phyloP scores from a whole-genome alignment of 352 stramenopile genomes.

The Ophiocytium majus region DNA sequence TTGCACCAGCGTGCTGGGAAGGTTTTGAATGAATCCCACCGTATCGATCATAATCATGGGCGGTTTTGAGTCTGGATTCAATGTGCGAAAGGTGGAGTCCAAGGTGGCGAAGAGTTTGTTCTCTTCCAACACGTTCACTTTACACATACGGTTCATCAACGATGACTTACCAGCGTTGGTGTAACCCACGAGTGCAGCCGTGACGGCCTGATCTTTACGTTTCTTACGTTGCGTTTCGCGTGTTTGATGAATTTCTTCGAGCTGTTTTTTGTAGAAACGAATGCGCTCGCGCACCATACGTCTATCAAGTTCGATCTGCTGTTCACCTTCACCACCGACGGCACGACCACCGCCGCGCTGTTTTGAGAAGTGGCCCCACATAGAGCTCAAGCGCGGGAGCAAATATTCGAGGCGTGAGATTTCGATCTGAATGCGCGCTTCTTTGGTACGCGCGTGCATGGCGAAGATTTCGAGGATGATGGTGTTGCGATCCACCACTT shows the following conservation, averaged over 20 bases:
- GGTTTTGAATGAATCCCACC: conserved; percentile 6
- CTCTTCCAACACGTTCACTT: conserved; percentile 10
- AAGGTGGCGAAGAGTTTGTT: conserved; percentile 5
- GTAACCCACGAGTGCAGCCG: not conserved
- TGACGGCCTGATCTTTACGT: conserved; percentile 2
- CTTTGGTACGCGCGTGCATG: not conserved
- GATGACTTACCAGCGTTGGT: conserved; percentile 3
- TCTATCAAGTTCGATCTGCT: conserved; percentile 9
- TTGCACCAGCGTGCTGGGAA: not conserved
- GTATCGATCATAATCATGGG: conserved; percentile 15
- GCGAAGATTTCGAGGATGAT: conserved; percentile 10
- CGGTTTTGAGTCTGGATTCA: conserved; percentile 4
- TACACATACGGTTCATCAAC: conserved; percentile 6
- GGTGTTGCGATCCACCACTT: not conserved
- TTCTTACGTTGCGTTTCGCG: not conserved
- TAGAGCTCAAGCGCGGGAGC: not conserved
- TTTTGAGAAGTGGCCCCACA: conserved; percentile 9
- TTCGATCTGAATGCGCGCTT: conserved; percentile 5
- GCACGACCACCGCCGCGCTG: not conserved
- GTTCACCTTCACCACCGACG: conserved; percentile 1
- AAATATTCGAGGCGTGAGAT: conserved; percentile 10
- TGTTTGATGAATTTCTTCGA: not conserved
- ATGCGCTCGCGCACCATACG: conserved; percentile 6
- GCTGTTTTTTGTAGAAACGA: conserved; percentile 3
- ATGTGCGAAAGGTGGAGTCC: conserved; percentile 8